These are phyloP conservation scores for Sporodiniella umbellata DNA, from an alignment of 371 early-diverging fungal genomes.

Conservation along the genomic window DNA sequence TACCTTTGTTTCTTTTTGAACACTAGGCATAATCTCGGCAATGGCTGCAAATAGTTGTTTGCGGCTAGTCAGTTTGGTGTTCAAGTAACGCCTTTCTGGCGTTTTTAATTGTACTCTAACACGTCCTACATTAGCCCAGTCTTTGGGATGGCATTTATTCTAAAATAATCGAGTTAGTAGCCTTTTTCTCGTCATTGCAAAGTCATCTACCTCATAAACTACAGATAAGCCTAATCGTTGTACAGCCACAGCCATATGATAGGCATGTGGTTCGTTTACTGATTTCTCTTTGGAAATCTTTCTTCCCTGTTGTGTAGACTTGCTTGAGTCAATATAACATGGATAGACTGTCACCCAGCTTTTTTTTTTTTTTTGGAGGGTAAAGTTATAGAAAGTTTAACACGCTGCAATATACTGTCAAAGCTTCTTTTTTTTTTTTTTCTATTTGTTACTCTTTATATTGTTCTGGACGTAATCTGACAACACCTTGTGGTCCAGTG, in stretches of 20 bases:
- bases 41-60: conserved; percentile 35
- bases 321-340: conserved; percentile 60
- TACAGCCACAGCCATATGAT: conserved; percentile 64
- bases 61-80: conserved; percentile 27
- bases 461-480: conserved; percentile 34
- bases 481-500: conserved; percentile 32
- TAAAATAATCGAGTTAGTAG: no score
- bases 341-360: conserved; percentile 71
- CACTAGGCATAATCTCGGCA: conserved; percentile 32
- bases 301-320: conserved; percentile 49
- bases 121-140: conserved; percentile 62
- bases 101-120: conserved; percentile 51
- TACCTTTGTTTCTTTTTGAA: conserved; percentile 31
- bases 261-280: conserved; percentile 57
- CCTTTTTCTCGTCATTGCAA: no score
- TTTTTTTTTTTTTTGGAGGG: no score
- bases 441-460: conserved; percentile 36
- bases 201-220: conserved; percentile 55
- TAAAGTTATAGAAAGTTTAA: no score
- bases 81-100: conserved; percentile 24
- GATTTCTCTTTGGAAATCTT: conserved; percentile 47
- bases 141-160: conserved; percentile 55
- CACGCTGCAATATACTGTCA: no score
- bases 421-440: no score
- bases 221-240: conserved; percentile 53